phyloP scores from a whole-genome alignment of 371 early-diverging fungal genomes.

The Gilbertella persicaria region DNA sequence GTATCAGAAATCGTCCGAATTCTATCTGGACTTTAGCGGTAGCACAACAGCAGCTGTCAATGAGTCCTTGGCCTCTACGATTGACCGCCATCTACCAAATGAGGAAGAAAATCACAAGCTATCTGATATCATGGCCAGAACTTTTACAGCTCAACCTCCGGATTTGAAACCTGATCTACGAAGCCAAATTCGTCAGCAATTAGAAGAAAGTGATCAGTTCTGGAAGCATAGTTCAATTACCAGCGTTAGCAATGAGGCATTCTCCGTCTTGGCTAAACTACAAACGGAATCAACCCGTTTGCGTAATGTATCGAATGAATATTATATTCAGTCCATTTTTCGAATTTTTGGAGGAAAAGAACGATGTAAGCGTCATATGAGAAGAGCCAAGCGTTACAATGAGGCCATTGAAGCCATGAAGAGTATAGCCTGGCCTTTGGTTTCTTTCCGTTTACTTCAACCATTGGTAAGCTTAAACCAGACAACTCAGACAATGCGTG shows the following conservation, averaged over 20 bases:
- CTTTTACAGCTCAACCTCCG: slow-evolving; percentile 13
- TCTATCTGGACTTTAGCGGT: slow-evolving; percentile 27
- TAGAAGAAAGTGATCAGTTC: slow-evolving; percentile 6
- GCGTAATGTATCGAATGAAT: slow-evolving; percentile 38
- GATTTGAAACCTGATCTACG: not conserved
- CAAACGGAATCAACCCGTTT: slow-evolving; percentile 37
- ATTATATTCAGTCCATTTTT: slow-evolving; percentile 23
- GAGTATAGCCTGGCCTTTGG: slow-evolving; percentile 35
- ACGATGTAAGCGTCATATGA: slow-evolving; percentile 18
- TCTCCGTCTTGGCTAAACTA: slow-evolving; percentile 24
- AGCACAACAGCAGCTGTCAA: slow-evolving; percentile 5
- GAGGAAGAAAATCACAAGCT: not conserved
- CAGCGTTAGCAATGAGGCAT: slow-evolving; percentile 38
- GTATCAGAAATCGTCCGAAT: slow-evolving; percentile 30
- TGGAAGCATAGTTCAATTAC: slow-evolving; percentile 59
- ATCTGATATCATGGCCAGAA: not conserved
- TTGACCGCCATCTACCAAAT: not conserved
- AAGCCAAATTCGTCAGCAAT: slow-evolving; percentile 8
- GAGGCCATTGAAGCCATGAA: slow-evolving; percentile 42
- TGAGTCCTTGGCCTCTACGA: slow-evolving; percentile 1
- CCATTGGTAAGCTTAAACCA: slow-evolving; percentile 29
- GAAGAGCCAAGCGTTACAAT: slow-evolving; percentile 35
- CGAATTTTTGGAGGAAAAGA: slow-evolving; percentile 27
- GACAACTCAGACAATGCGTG: no score
- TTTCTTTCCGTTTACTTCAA: slow-evolving; percentile 33